Evolutionary conservation across 352 stramenopile species (phyloP), one percentile per base, ranked within the genome.

Genomic region (Aphanomyces euteiches): DNA sequence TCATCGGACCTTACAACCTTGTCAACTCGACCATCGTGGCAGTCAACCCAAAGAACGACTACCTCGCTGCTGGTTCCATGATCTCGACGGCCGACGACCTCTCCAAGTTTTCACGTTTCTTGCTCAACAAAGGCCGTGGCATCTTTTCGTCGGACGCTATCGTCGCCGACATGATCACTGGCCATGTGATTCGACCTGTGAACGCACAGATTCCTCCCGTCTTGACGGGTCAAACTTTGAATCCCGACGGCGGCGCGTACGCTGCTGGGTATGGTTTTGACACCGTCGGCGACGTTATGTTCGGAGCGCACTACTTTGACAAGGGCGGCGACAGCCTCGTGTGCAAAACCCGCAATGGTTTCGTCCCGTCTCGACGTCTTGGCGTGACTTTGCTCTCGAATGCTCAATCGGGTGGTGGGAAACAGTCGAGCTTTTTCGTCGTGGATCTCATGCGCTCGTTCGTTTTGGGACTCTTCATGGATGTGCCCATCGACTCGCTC

Each of bases 261-360:
- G 1, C 13, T 19, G 82, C 77, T 37, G 60, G 60, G 5, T 91
- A 91, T 36, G 83, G 82, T 13, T 83, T 91, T 54, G 83, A 91
- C 48, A 84, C 79, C 63, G 71, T 88, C 58, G 79, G 75, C 0
- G 70, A 78, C 7, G 80, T 74, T 0, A 75, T 87, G 48, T 90
- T 80, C 79, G 83, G 83, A 4, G 77, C 88, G 69, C 75, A 78
- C 47, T 90, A 90, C 64, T 78, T 78, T 38, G 83, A 91, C 73
- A 91, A 91, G 70, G 82, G 80, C 36, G 82, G 80, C 3, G 83
- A 91, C 65, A 85, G 80, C 4, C 37, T 73, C 1, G 64, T 78
- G 1, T 82, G 88, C 56, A 77, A 88, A 13, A 88, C 82, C 3
- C 78, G 82, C 19, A 89, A 82, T 4, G 82, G 83, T 0, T 84